Base-by-base conservation (phyloP, 345 rosid species). In the Eucalyptus curtisii region DNA sequence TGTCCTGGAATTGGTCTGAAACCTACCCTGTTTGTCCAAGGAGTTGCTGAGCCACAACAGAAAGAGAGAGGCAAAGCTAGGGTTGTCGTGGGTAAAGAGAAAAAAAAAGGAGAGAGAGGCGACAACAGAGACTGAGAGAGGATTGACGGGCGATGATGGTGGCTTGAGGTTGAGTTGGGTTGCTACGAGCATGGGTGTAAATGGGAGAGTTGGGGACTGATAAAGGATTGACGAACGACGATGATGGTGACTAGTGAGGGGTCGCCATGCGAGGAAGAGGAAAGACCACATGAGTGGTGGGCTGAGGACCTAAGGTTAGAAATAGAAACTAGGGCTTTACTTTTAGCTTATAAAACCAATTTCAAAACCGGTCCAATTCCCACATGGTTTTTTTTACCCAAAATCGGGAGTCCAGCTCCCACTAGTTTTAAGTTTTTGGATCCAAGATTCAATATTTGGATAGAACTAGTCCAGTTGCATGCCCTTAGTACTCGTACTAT, bases 351-450 rank as follows among this genome's bases (percentile, higher is more conserved):
- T 55, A 55, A 55, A 55, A 55, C 3, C 61, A 24, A 7, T 55
- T 22, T 0, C 61, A 8, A 55, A 55, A 24, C 12, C 1, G 1
- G 0, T 55, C 12, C 12, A 0, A 13, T 55, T 55, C 59, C 0
- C 27, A 3, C 10, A 7, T 55, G 61, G 1, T 19, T 53, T 1
- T 53, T 53, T 53, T 53, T 53, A 53, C 59, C 8, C 0, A 0
- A 53, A 7, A 53, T 53, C 10, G 4, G 10, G 25, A 53, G 27
- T 19, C 59, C 27, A 8, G 59, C 25, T 53, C 59, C 59, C 25
- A 20, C 9, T 19, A 20, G 25, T 53, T 53, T 20, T 24, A 20
- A 53, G 25, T 20, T 53, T 50, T 53, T 20, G 10, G 25, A 53
- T 19, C 59, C 10, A 6, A 1, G 1, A 19, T 1, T 53, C 59